Evolutionary conservation across 1,284 basidiomycete species (phyloP).

Genomic region (Tetrapyrgos nigripes): DNA sequence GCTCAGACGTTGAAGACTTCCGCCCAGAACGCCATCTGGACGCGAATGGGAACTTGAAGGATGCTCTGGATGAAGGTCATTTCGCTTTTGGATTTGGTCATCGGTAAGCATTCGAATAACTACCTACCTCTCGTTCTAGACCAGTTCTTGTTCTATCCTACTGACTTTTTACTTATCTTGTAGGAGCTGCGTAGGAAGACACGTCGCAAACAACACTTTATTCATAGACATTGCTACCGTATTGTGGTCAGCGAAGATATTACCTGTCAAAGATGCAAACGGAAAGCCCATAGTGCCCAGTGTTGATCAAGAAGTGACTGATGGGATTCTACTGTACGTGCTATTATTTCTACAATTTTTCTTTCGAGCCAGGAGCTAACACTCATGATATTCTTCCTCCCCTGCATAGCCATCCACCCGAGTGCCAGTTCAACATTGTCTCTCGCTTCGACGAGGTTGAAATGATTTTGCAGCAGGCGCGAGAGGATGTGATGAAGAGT

Average conservation of each 20-base stretch:
- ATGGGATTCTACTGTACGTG: slow-evolving; percentile 17
- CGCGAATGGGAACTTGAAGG: background rate
- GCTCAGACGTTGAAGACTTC: background rate
- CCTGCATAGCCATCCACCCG: background rate
- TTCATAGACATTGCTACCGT: slow-evolving; percentile 3
- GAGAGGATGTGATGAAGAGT: background rate
- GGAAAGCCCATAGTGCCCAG: slow-evolving; percentile 15
- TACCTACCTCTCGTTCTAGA: too few relatives aligned
- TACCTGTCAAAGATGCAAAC: slow-evolving; percentile 12
- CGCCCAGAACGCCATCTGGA: slow-evolving; percentile 3
- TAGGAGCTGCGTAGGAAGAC: slow-evolving; percentile 9
- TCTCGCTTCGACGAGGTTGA: slow-evolving; percentile 2
- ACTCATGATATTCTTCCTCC: background rate
- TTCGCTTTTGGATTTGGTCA: slow-evolving; percentile 9
- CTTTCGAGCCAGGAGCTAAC: too few relatives aligned
- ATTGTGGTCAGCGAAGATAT: background rate
- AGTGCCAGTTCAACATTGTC: background rate
- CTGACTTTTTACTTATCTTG: background rate
- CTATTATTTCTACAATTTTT: too few relatives aligned
- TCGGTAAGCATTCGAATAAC: background rate
- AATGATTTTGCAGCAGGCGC: background rate
- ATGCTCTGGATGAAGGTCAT: background rate
- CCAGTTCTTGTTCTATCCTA: too few relatives aligned
- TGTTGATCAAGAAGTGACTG: slow-evolving; percentile 6
- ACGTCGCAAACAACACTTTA: slow-evolving; percentile 7